Percentiles rank a stretch among this genome's conserved stretches.
phyloP scores from a whole-genome alignment of 306 rosid genomes.

The Gastrolobium villosum region DNA sequence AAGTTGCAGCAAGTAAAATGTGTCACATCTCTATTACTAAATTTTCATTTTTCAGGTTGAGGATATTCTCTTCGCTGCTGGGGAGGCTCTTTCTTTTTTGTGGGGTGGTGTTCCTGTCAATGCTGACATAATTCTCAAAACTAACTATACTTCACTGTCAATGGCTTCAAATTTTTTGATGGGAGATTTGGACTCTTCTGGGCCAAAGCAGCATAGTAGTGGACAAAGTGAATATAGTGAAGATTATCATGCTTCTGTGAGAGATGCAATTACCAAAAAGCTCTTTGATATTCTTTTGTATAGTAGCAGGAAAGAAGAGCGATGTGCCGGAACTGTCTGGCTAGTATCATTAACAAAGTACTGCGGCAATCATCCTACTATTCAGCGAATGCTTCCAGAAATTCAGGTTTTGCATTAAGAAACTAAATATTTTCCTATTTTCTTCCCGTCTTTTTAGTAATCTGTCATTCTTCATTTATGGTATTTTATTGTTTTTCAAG shows the following conservation, averaged over 20 bases:
- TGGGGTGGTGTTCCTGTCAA: conserved; percentile 98
- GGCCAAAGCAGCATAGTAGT: conserved; percentile 50
- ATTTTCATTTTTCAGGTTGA: conserved; percentile 79
- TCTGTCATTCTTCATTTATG: conserved; percentile 21
- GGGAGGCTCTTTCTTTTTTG: conserved; percentile 94
- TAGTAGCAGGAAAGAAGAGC: conserved; percentile 96
- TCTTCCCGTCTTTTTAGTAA: neutral
- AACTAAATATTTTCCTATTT: conserved; percentile 6
- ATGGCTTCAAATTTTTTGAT: conserved; percentile 93
- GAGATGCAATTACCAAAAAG: conserved; percentile 83
- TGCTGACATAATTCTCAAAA: conserved; percentile 90
- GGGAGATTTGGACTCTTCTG: conserved; percentile 75
- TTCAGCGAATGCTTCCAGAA: conserved; percentile 91
- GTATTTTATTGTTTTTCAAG: conserved; percentile 41
- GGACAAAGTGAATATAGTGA: conserved; percentile 56
- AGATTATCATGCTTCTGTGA: conserved; percentile 66
- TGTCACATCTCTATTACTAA: conserved; percentile 40
- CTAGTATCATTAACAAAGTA: conserved; percentile 90
- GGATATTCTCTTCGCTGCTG: conserved; percentile 95
- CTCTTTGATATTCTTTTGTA: conserved; percentile 88
- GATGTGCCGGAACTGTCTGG: conserved; percentile 99
- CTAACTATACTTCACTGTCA: conserved; percentile 86
- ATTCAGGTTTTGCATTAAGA: conserved; percentile 80
- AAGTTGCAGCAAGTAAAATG: conserved; percentile 12
- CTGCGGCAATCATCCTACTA: conserved; percentile 80